These are phyloP conservation scores for Pulveroboletus frians DNA, from an alignment of 768 basidiomycete species.

Conservation along the genomic window DNA sequence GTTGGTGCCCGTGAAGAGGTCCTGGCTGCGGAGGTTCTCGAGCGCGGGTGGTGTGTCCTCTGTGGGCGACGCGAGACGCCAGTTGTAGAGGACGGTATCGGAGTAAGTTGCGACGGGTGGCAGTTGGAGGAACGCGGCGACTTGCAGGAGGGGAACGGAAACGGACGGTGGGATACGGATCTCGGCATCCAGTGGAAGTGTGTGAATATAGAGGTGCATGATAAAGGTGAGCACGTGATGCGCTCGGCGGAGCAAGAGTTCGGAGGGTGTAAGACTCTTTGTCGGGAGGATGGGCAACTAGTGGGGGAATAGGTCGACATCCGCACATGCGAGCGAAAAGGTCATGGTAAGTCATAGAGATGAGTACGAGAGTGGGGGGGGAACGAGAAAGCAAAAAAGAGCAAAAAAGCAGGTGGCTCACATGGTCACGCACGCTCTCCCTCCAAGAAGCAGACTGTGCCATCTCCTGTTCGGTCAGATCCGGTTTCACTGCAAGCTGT, in stretches of 20 bases:
- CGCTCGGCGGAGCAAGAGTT: conserved; percentile 59
- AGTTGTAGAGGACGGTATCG: conserved; percentile 90
- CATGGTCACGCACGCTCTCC: conserved; percentile 40
- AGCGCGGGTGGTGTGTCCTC: conserved; percentile 35
- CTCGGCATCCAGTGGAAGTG: conserved; percentile 43
- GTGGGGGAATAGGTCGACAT: neutral
- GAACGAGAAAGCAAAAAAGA: neutral
- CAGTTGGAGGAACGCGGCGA: conserved; percentile 65
- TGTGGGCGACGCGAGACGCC: conserved; percentile 38
- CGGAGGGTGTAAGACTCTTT: conserved; percentile 42
- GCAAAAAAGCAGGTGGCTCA: conserved; percentile 24
- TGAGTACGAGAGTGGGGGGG: neutral
- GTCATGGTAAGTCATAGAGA: neutral
- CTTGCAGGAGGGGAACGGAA: conserved; percentile 68
- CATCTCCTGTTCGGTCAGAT: conserved; percentile 33
- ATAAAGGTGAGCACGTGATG: conserved; percentile 71
- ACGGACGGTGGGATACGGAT: conserved; percentile 66
- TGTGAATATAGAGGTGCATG: conserved; percentile 75
- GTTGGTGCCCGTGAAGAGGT: conserved; percentile 69
- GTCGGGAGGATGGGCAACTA: conserved; percentile 55
- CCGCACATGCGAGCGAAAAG: neutral
- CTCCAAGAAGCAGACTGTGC: conserved; percentile 51
- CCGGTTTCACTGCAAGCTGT: conserved; percentile 50
- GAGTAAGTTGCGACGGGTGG: conserved; percentile 90
- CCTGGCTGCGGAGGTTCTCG: conserved; percentile 58